These are phyloP conservation scores for Ogataea saltuana DNA, from an alignment of 805 yeast species.

Conservation along the genomic window DNA sequence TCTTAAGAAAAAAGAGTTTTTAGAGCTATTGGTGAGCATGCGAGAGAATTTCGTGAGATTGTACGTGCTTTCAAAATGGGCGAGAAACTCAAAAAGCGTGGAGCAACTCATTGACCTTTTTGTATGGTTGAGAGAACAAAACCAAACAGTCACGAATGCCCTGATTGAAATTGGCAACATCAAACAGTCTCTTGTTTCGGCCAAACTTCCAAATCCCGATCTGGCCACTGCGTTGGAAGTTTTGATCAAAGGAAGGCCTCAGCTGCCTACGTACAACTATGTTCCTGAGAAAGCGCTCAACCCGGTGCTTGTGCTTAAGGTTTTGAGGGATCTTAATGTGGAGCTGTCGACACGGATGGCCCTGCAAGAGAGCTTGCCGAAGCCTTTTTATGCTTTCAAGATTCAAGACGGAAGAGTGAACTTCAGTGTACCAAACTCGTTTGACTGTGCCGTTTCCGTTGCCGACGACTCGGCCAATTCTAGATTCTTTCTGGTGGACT, in stretches of 20 bases:
- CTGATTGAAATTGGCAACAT: conserved; percentile 68
- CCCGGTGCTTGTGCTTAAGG: conserved; percentile 56
- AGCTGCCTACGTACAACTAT: conserved; percentile 63
- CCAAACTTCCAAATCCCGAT: conserved; percentile 92
- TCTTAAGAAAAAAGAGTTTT: conserved; percentile 63
- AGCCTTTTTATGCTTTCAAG: conserved; percentile 58
- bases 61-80: conserved; percentile 90
- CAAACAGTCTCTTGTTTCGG: conserved; percentile 74
- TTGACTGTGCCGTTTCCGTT: conserved; percentile 76
- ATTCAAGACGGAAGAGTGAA: conserved; percentile 77
- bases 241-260: conserved; percentile 73
- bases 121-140: conserved; percentile 83
- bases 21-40: conserved; percentile 66
- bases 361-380: conserved; percentile 61
- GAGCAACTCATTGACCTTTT: conserved; percentile 79
- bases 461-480: conserved; percentile 56
- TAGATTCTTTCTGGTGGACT: conserved; percentile 77
- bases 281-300: conserved; percentile 51
- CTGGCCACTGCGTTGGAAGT: conserved; percentile 86
- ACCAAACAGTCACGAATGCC: conserved; percentile 61
- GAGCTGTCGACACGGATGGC: conserved; percentile 76
- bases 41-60: conserved; percentile 84
- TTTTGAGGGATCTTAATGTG: conserved; percentile 69
- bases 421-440: conserved; percentile 62
- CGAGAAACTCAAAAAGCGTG: conserved; percentile 68